Percentiles rank a stretch among this genome's conserved stretches.
Conservation (phyloP, 2,329 filamentous ascomycete genomes). For the Alternaria panax region DNA sequence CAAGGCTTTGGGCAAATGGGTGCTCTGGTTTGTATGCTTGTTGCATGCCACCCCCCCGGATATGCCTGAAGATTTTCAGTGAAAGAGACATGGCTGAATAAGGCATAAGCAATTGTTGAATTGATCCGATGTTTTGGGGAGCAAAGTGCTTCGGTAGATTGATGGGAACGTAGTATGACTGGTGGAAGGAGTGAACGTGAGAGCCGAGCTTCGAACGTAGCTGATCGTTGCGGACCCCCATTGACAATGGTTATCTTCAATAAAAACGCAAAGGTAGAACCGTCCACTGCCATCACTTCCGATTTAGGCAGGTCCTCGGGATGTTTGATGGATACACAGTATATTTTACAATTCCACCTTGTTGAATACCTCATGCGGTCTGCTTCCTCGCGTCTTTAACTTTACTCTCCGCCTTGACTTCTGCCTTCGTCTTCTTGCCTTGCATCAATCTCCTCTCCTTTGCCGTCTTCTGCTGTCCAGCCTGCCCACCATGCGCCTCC, state of each 20-base stretch:
- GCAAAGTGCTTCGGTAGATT: background rate
- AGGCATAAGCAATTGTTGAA: too few species aligned
- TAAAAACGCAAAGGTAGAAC: background rate
- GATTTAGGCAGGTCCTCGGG: background rate
- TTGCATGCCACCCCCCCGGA: too few species aligned
- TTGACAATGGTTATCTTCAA: background rate
- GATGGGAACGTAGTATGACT: background rate
- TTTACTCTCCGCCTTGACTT: slow-evolving; percentile 34
- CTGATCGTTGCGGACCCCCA: background rate
- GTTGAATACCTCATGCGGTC: slow-evolving; percentile 9
- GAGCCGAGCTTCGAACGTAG: too few species aligned
- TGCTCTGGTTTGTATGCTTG: too few species aligned
- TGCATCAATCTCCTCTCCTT: slow-evolving; percentile 36
- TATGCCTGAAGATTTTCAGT: background rate
- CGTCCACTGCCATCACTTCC: background rate
- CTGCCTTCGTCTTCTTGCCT: slow-evolving; percentile 34
- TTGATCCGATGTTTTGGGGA: too few species aligned
- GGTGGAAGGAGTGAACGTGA: background rate
- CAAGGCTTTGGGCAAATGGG: too few species aligned
- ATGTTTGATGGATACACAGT: background rate
- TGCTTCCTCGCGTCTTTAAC: slow-evolving; percentile 34
- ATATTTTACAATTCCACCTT: slow-evolving; percentile 8
- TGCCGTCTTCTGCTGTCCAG: slow-evolving; percentile 34
- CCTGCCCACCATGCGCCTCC: slow-evolving; percentile 36
- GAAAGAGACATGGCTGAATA: too few species aligned